These are phyloP conservation scores for Amesomyces nigricolor DNA, from an alignment of 2,329 filamentous ascomycete species.

Conservation along the genomic window DNA sequence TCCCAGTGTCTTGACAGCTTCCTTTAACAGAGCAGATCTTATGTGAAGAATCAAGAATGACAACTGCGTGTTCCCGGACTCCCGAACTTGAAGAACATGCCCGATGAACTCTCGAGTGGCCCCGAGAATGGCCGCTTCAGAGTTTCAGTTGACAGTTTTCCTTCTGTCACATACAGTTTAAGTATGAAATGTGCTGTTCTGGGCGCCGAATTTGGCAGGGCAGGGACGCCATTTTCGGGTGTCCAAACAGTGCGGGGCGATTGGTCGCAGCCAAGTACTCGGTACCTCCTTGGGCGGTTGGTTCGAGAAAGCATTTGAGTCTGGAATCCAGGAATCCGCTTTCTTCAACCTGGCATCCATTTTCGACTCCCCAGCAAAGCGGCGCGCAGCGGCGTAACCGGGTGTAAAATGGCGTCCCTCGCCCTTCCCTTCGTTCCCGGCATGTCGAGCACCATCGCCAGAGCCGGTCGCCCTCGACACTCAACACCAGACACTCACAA, in stretches of 20 bases:
- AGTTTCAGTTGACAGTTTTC: too few species aligned
- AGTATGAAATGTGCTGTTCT: constrained; percentile 8
- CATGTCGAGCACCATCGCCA: constrained; percentile 1
- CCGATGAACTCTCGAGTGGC: too few species aligned
- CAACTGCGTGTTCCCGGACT: too few species aligned
- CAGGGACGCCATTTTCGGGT: constrained; percentile 11
- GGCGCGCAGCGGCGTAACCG: constrained; percentile 9
- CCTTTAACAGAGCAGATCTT: too few species aligned
- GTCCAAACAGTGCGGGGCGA: background rate
- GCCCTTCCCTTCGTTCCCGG: constrained; percentile 4
- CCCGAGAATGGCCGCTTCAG: too few species aligned
- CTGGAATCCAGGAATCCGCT: constrained; percentile 14
- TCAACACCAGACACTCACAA: constrained; percentile 8
- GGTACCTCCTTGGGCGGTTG: constrained; percentile 2
- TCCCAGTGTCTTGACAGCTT: too few species aligned
- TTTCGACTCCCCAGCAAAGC: constrained; percentile 14
- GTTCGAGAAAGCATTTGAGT: background rate
- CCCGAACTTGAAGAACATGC: too few species aligned
- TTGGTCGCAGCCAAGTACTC: constrained; percentile 6
- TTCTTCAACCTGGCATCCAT: constrained; percentile 16
- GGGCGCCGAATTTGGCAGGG: constrained; percentile 13
- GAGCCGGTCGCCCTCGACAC: constrained; percentile 9
- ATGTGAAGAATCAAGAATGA: constrained; percentile 2
- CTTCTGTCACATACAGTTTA: constrained; percentile 14
- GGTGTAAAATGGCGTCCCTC: constrained; percentile 11